A percentile compares a stretch with the other conserved stretches of the same genome.
phyloP scores from a whole-genome alignment of 805 yeast species.

The Lipomyces sp. region DNA sequence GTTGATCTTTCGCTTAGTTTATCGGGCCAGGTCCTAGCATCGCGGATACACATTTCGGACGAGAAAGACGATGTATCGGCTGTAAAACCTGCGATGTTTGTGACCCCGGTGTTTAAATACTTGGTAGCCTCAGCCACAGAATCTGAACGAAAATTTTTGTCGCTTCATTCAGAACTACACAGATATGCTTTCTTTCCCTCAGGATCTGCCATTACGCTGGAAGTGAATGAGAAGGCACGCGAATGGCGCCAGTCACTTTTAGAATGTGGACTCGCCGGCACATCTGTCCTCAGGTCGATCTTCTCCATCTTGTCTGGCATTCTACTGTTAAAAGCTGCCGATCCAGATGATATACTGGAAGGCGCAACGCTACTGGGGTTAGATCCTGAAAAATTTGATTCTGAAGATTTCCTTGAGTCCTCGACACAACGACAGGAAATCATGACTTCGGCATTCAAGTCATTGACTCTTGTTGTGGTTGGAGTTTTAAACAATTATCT shows the following conservation, averaged over 20 bases:
- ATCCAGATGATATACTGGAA: conserved; percentile 46
- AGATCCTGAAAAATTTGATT: conserved; percentile 42
- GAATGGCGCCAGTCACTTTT: conserved; percentile 50
- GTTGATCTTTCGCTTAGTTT: conserved; percentile 30
- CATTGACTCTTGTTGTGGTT: conserved; percentile 45
- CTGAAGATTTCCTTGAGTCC: conserved; percentile 29
- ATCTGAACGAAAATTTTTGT: conserved; percentile 18
- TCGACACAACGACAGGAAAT: conserved; percentile 39
- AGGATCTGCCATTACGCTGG: neutral
- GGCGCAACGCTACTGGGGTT: conserved; percentile 51
- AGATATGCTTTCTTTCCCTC: conserved; percentile 17
- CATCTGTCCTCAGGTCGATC: conserved; percentile 43
- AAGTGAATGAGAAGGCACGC: conserved; percentile 39
- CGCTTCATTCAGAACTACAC: conserved; percentile 13
- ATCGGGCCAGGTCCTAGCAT: conserved; percentile 33
- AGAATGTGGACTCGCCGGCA: conserved; percentile 46
- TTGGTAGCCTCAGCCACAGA: conserved; percentile 24
- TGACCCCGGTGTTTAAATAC: conserved; percentile 25
- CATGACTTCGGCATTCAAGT: conserved; percentile 44
- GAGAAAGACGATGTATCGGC: conserved; percentile 23
- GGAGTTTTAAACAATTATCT: conserved; percentile 46
- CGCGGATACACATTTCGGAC: conserved; percentile 29
- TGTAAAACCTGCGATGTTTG: conserved; percentile 9
- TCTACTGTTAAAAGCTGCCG: conserved; percentile 46
- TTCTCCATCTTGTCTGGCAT: conserved; percentile 48